A percentile compares a stretch with the other conserved stretches of the same genome.
These are phyloP conservation scores for Phenoliferia sp. DNA, from an alignment of 1,284 basidiomycete genomes.

Conservation along the genomic window DNA sequence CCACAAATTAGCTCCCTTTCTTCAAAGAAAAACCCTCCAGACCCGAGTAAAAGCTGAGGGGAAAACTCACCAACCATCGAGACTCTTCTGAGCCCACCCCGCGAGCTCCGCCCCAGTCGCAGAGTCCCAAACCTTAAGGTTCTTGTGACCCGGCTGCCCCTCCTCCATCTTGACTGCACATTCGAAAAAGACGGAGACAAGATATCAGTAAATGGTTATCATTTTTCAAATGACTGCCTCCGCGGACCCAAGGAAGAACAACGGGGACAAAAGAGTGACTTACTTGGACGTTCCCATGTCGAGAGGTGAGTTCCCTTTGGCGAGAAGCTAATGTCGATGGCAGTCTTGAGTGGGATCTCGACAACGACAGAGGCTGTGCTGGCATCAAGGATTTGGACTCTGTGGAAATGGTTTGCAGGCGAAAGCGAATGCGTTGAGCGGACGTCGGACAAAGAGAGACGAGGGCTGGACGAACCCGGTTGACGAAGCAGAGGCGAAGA, in stretches of 20 bases:
- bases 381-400: slow-evolving; percentile 71
- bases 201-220: too few species aligned
- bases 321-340: slow-evolving; percentile 79
- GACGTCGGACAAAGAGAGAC: not conserved
- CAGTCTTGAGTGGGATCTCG: slow-evolving; percentile 53
- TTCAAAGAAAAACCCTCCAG: too few species aligned
- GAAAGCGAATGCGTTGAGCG: slow-evolving; percentile 19
- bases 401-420: slow-evolving; percentile 40
- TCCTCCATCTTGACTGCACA: slow-evolving; percentile 67
- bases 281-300: slow-evolving; percentile 84
- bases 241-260: not conserved
- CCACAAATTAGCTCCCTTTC: not conserved
- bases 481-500: slow-evolving; percentile 78
- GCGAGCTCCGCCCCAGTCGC: slow-evolving; percentile 75
- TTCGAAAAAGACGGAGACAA: too few species aligned
- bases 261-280: slow-evolving; percentile 26
- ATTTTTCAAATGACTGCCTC: too few species aligned
- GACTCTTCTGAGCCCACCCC: slow-evolving; percentile 75
- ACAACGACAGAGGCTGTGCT: slow-evolving; percentile 64
- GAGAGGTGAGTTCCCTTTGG: slow-evolving; percentile 86
- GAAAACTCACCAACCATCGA: slow-evolving; percentile 65
- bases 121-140: slow-evolving; percentile 76
- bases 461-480: slow-evolving; percentile 53
- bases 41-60: not conserved
- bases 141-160: slow-evolving; percentile 71